These are phyloP conservation scores for Rhizoclosmatium sp. DNA, from an alignment of 192 early-diverging fungal genomes.

Conservation along the genomic window DNA sequence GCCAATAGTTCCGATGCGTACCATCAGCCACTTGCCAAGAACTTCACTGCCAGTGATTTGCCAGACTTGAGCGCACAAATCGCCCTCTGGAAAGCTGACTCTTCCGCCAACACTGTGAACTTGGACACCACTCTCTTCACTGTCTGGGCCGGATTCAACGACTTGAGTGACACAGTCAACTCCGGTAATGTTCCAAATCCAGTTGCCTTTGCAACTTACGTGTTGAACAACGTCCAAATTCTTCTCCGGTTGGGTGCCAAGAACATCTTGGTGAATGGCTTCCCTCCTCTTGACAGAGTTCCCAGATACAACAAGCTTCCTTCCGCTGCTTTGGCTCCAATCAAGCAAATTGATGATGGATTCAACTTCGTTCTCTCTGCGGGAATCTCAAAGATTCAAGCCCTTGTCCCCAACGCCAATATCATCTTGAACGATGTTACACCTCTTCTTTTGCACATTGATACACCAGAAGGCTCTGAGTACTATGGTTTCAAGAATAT, in stretches of 20 bases:
- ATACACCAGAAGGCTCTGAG: background rate
- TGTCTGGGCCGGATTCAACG: conserved; percentile 9
- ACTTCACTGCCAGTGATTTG: background rate
- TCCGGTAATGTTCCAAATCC: background rate
- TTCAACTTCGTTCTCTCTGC: background rate
- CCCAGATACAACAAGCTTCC: background rate
- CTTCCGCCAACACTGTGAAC: background rate
- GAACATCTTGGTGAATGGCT: background rate
- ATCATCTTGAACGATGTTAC: conserved; percentile 2
- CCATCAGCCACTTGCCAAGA: background rate
- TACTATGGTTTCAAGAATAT: conserved; percentile 10
- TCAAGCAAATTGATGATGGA: background rate
- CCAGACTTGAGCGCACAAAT: background rate
- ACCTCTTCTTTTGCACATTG: background rate
- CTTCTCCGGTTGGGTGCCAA: background rate
- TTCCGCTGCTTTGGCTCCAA: background rate
- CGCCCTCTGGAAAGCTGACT: background rate
- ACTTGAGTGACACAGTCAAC: background rate
- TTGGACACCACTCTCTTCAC: conserved; percentile 22
- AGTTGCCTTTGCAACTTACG: background rate
- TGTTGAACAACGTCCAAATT: background rate
- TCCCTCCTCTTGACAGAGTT: background rate
- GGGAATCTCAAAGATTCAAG: background rate
- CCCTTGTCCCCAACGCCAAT: background rate
- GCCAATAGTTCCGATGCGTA: background rate